Evolutionary conservation across 768 basidiomycete genomes (phyloP).

Genomic region (Russula virescens): DNA sequence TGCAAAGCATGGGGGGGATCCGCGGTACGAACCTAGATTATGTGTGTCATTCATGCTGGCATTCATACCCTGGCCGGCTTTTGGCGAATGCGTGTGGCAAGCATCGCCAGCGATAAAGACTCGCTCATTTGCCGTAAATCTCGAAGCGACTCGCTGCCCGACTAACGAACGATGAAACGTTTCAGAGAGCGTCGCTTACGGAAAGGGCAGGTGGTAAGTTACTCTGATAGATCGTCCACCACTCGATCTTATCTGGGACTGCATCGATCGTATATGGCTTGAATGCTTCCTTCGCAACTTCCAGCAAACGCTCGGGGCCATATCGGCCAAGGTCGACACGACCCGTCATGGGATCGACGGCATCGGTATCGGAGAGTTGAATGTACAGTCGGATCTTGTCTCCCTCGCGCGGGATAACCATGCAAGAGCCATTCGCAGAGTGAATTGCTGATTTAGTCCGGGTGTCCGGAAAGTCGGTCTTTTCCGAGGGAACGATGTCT

Average conservation of each 20-base stretch:
- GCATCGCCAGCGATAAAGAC: slow-evolving; percentile 55
- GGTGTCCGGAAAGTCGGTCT: slow-evolving; percentile 51
- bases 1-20: neutral
- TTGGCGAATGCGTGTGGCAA: slow-evolving; percentile 39
- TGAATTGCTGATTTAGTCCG: slow-evolving; percentile 45
- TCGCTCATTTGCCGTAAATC: slow-evolving; percentile 43
- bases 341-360: slow-evolving; percentile 33
- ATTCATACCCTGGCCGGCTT: slow-evolving; percentile 48
- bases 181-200: neutral
- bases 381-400: slow-evolving; percentile 33
- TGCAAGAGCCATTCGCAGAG: slow-evolving; percentile 44
- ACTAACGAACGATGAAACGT: slow-evolving; percentile 30
- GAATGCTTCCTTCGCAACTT: slow-evolving; percentile 30
- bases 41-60: slow-evolving; percentile 50
- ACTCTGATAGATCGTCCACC: slow-evolving; percentile 51
- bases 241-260: slow-evolving; percentile 33
- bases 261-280: slow-evolving; percentile 36
- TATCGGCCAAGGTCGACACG: slow-evolving; percentile 38
- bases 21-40: slow-evolving; percentile 33
- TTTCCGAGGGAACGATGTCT: slow-evolving; percentile 41
- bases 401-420: slow-evolving; percentile 47
- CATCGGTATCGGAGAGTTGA: slow-evolving; percentile 40
- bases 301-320: slow-evolving; percentile 37
- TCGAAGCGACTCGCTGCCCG: slow-evolving; percentile 50
- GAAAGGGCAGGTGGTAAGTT: slow-evolving; percentile 7